Conservation (phyloP, 495 filamentous ascomycete species). For the Terfezia claveryi region DNA sequence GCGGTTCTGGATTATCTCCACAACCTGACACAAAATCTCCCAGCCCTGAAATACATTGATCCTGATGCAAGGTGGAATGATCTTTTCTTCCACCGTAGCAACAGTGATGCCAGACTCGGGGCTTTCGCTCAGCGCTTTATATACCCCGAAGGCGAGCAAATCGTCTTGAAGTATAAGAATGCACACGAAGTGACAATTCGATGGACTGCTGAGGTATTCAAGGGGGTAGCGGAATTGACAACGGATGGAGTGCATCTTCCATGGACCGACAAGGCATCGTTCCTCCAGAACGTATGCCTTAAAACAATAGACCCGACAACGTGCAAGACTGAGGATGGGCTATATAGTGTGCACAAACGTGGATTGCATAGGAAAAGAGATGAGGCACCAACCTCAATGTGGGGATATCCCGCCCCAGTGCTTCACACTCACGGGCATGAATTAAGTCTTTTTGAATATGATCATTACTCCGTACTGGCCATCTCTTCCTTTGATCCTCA, state of each 20-base stretch:
- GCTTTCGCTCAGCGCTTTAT: conserved; percentile 2
- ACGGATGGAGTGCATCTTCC: not conserved
- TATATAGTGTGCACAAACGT: not conserved
- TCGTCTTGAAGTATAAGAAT: conserved; percentile 5
- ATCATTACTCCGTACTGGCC: not conserved
- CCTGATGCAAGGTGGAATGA: conserved; percentile 15
- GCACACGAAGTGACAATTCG: conserved; percentile 5
- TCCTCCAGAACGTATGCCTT: not conserved
- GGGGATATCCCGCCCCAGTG: not conserved
- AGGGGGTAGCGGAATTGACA: not conserved
- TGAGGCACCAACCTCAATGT: not conserved
- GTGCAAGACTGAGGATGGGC: not conserved
- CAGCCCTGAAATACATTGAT: conserved; percentile 9
- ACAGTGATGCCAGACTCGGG: not conserved
- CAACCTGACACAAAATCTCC: not conserved
- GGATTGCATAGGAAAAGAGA: not conserved
- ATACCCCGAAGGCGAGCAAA: conserved; percentile 4
- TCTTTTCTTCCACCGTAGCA: conserved; percentile 1
- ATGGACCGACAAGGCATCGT: not conserved
- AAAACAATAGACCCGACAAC: not conserved
- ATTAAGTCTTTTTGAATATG: not conserved
- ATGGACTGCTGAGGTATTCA: conserved; percentile 1
- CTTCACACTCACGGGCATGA: not conserved
- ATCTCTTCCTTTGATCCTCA: not conserved
- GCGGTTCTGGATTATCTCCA: not conserved